A percentile compares a stretch with the other conserved stretches of the same genome.
These are phyloP conservation scores for Cytospora piceae DNA, from an alignment of 2,329 filamentous ascomycete species.

Conservation along the genomic window DNA sequence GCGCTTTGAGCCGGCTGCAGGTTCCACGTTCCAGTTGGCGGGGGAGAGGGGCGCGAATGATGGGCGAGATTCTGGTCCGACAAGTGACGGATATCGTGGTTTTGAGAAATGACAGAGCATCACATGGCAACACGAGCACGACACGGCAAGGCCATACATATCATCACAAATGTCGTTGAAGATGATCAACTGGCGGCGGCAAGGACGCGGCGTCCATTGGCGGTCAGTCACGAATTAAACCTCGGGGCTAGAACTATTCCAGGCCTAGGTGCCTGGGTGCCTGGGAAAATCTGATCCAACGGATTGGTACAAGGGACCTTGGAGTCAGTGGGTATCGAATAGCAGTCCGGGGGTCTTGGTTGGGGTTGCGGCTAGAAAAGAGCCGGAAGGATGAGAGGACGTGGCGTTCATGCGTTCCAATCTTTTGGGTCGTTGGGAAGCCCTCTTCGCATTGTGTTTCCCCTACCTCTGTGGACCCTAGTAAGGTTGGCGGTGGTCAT, in stretches of 20 bases:
- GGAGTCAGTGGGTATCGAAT: conserved; percentile 9
- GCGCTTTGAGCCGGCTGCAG: conserved; percentile 1
- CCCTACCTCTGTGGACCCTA: conserved; percentile 10
- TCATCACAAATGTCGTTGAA: conserved; percentile 1
- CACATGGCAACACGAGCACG: background rate
- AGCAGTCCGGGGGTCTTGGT: background rate
- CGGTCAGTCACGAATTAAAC: conserved; percentile 4
- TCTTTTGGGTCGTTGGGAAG: background rate
- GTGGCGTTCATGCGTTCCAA: conserved; percentile 3
- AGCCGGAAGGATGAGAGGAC: background rate
- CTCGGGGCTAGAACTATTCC: conserved; percentile 11
- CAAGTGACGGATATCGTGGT: conserved; percentile 14
- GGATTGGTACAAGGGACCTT: conserved; percentile 3
- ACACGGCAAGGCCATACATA: conserved; percentile 1
- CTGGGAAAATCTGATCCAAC: conserved; percentile 11
- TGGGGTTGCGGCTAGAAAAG: background rate
- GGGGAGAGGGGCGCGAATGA: background rate
- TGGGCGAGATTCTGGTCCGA: conserved; percentile 16
- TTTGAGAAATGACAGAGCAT: background rate
- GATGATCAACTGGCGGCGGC: background rate
- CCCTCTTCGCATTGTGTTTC: background rate
- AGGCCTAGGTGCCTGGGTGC: conserved; percentile 9
- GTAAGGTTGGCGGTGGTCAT: background rate
- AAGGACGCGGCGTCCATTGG: conserved; percentile 1
- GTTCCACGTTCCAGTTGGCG: background rate